These are phyloP conservation scores for Cyclocybe aegerita DNA, from an alignment of 768 basidiomycete genomes.

Conservation along the genomic window DNA sequence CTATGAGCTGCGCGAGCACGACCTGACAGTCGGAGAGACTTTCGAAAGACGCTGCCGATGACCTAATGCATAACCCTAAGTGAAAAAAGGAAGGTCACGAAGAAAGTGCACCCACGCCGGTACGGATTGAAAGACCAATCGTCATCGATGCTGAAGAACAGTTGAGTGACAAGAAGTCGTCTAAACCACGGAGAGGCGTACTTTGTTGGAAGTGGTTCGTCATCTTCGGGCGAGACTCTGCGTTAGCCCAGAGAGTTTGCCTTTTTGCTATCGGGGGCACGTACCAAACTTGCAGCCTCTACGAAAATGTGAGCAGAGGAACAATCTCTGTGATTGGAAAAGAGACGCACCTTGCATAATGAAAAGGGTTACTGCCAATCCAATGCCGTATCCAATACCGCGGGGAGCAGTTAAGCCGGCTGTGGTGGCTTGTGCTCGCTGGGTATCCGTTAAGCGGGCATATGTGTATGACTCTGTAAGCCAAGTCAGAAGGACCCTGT, in stretches of 20 bases:
- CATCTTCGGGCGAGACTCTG: conserved; percentile 24
- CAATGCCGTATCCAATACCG: conserved; percentile 62
- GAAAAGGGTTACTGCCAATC: conserved; percentile 56
- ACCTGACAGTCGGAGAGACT: conserved; percentile 66
- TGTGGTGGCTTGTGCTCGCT: conserved; percentile 27
- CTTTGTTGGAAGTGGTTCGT: conserved; percentile 47
- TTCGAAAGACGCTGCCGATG: conserved; percentile 56
- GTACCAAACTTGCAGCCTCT: conserved; percentile 43
- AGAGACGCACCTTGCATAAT: conserved; percentile 53
- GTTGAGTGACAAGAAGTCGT: neutral
- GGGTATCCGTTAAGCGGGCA: conserved; percentile 32
- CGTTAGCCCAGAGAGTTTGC: neutral
- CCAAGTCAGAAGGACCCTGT: conserved; percentile 58
- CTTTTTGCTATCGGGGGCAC: conserved; percentile 8
- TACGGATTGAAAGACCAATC: conserved; percentile 46
- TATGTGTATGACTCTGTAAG: conserved; percentile 48
- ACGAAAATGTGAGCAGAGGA: neutral
- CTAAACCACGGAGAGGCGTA: conserved; percentile 7
- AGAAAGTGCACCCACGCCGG: conserved; percentile 33
- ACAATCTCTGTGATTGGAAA: neutral
- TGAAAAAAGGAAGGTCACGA: neutral
- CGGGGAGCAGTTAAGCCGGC: conserved; percentile 32
- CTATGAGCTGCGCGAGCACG: conserved; percentile 56
- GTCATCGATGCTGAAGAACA: conserved; percentile 36
- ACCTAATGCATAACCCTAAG: conserved; percentile 22